Evolutionary conservation across 257 asterid genomes (phyloP), one percentile per base, ranked within the genome.

Genomic region (Leonotis leonurus): DNA sequence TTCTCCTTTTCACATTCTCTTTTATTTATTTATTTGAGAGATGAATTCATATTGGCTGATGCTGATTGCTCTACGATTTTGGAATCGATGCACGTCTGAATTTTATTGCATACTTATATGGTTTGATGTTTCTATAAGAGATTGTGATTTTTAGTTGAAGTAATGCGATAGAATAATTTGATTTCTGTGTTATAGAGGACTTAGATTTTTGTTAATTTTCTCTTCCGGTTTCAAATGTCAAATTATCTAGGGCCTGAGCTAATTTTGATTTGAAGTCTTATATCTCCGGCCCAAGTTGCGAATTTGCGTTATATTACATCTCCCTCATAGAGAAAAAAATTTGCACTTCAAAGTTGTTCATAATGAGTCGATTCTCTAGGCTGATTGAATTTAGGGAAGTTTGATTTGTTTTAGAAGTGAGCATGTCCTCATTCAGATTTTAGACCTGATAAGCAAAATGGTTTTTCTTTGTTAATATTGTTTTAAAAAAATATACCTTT

Each of bases 231-330:
- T 30, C 17, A 52, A 24, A 24, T n/a, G 30, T 59, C 20, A 40
- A 26, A 32, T n/a, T 32, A 46, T 52, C 21, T 60, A 21, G 64
- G 73, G 62, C 46, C 30, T 37, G 32, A 37, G 62, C 17, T 59
- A 16, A 29, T 57, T 27, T 26, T 6, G 18, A 41, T 57, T 36
- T 26, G 12, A 32, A 50, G 30, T 33, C 27, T 29, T 22, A 22
- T 26, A 35, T 33, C 4, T 51, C 18, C 22, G 5, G 20, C 32
- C 29, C 13, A 35, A 37, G 26, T 13, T 40, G 14, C 5, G 14
- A 43, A 53, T 39, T 4, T 37, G 4, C 35, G 16, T 11, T 0
- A 21, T 32, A n/a, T n/a, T n/a, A 2, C 8, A 32, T 32, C 37
- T 32, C 5, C 37, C 8, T 8, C 37, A 5, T 11, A n/a, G n/a